These are phyloP conservation scores for Raddia distichophylla DNA, from an alignment of 176 grass and related monocot species.

Conservation along the genomic window DNA sequence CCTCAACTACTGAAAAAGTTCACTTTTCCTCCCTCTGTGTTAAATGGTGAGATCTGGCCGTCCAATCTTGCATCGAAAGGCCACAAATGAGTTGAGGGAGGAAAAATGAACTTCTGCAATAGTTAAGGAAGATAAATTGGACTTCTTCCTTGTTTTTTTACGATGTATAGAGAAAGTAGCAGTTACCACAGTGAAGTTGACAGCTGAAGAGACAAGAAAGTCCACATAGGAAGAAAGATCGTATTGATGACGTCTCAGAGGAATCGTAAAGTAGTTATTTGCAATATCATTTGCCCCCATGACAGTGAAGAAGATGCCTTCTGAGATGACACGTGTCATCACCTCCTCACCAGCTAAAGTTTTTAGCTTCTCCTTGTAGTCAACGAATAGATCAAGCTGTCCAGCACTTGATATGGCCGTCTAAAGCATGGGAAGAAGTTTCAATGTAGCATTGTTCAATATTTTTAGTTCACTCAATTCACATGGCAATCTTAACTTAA, in stretches of 20 bases:
- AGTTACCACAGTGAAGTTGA: slow-evolving; percentile 57
- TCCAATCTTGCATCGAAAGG: too few species aligned
- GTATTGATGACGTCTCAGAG: slow-evolving; percentile 37
- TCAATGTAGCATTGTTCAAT: background rate
- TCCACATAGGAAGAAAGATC: slow-evolving; percentile 57
- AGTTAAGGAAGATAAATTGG: too few species aligned
- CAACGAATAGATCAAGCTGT: slow-evolving; percentile 52
- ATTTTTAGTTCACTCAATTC: background rate
- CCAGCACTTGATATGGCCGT: slow-evolving; percentile 40
- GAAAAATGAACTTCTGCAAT: too few species aligned
- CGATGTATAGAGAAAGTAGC: too few species aligned
- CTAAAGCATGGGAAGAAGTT: slow-evolving; percentile 18
- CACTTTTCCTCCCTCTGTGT: too few species aligned
- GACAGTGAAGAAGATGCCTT: slow-evolving; percentile 43
- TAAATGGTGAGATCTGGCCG: too few species aligned
- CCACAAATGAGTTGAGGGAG: too few species aligned
- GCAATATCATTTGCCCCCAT: slow-evolving; percentile 57
- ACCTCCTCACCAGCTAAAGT: slow-evolving; percentile 48
- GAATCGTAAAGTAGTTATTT: slow-evolving; percentile 55
- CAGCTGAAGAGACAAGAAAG: slow-evolving; percentile 37
- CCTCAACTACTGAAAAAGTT: too few species aligned
- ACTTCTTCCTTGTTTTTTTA: too few species aligned
- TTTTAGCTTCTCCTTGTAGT: slow-evolving; percentile 59
- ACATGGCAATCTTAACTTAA: background rate
- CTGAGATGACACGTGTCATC: slow-evolving; percentile 30